Conservation (phyloP, 768 basidiomycete species). For the Mycena belliarum region DNA sequence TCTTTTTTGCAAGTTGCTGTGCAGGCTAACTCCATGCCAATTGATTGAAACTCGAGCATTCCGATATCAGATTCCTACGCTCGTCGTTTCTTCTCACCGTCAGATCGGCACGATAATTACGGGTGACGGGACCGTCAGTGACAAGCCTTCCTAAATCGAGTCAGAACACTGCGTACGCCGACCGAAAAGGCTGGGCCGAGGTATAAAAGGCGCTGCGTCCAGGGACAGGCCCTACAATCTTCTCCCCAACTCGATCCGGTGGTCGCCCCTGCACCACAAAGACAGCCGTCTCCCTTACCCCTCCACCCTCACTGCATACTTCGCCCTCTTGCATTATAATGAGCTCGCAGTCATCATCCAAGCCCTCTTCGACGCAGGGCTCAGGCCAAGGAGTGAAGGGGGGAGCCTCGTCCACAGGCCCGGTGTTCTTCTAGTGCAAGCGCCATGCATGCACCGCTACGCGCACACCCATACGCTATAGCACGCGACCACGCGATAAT, state of each 20-base stretch:
- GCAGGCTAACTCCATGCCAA: constrained; percentile 17
- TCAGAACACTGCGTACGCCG: constrained; percentile 19
- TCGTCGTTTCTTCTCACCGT: constrained; percentile 19
- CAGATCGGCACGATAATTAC: constrained; percentile 21
- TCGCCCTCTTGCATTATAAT: constrained; percentile 28
- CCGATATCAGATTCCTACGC: constrained; percentile 18
- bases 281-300: background rate
- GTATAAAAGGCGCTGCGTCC: constrained; percentile 13
- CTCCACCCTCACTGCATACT: constrained; percentile 4
- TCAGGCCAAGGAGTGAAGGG: constrained; percentile 48
- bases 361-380: constrained; percentile 30
- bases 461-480: constrained; percentile 3
- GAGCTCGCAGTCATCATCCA: constrained; percentile 37
- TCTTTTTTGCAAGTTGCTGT: constrained; percentile 12
- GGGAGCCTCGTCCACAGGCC: constrained; percentile 50
- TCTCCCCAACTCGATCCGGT: constrained; percentile 6
- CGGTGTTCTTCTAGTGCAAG: constrained; percentile 58
- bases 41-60: constrained; percentile 16
- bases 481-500: constrained; percentile 12
- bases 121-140: constrained; percentile 14
- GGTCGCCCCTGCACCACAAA: constrained; percentile 5
- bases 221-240: constrained; percentile 1
- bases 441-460: constrained; percentile 4
- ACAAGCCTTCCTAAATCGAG: constrained; percentile 19
- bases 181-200: constrained; percentile 18